Conservation (phyloP, 1,284 basidiomycete species). For the Microbotryum intermedium region DNA sequence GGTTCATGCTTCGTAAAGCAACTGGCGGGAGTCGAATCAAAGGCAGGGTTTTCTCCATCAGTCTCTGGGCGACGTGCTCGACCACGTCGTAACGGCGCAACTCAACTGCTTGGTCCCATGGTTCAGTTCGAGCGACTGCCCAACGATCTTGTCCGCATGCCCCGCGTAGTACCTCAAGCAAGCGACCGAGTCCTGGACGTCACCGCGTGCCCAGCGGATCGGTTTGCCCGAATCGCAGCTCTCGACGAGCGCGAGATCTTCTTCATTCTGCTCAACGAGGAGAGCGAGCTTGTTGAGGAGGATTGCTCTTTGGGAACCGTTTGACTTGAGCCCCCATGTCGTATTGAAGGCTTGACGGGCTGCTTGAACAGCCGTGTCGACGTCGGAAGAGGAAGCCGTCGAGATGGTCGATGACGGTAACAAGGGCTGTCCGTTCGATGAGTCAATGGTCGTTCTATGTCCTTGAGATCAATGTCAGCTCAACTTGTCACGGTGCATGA, state of each 20-base stretch:
- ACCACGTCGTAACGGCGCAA: background rate
- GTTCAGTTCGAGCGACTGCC: slow-evolving; percentile 28
- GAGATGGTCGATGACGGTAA: background rate
- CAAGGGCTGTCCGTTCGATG: background rate
- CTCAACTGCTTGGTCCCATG: slow-evolving; percentile 2
- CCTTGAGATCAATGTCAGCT: background rate
- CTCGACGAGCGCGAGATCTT: slow-evolving; percentile 2
- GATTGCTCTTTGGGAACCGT: slow-evolving; percentile 14
- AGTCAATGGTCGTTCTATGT: slow-evolving; percentile 1
- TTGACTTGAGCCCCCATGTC: slow-evolving; percentile 21
- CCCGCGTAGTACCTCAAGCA: slow-evolving; percentile 31
- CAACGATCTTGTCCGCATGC: slow-evolving; percentile 17
- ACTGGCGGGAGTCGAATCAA: slow-evolving; percentile 16
- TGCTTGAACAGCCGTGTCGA: slow-evolving; percentile 25
- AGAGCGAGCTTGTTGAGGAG: slow-evolving; percentile 26
- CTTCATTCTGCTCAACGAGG: slow-evolving; percentile 8
- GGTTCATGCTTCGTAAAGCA: slow-evolving; percentile 37
- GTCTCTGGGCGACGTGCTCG: background rate
- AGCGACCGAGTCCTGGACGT: slow-evolving; percentile 26
- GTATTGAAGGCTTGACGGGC: slow-evolving; percentile 21
- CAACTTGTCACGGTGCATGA: too few species aligned
- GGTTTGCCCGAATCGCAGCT: slow-evolving; percentile 27
- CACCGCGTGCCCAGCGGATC: slow-evolving; percentile 25
- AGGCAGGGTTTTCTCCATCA: slow-evolving; percentile 37
- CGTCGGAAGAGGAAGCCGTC: slow-evolving; percentile 19